Evolutionary conservation across 768 basidiomycete species (phyloP), one percentile per base, ranked within the genome.

Genomic region (Lactarius sp.): DNA sequence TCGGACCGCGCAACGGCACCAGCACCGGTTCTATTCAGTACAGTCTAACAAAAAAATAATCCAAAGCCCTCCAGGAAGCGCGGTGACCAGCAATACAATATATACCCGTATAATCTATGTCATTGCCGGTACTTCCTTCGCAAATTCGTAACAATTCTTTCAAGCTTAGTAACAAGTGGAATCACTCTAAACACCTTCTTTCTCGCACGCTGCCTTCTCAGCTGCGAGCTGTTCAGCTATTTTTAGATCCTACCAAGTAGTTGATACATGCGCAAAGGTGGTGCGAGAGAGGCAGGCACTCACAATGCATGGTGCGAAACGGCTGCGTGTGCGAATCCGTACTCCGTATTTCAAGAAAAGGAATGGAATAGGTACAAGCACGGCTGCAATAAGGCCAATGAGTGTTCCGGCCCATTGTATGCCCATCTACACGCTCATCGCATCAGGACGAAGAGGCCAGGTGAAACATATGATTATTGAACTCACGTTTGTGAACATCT

Each of bases 401-500:
- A 78, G 65, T 6, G 73, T 72, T 5, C 70, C 71, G 16, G 74
- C 74, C 75, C 77, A 76, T 49, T 71, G 61, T 36, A 60, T 50
- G 49, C 61, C 59, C 46, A 69, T 50, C 55, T 59, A 16, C 18
- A 22, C n/a, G 56, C 4, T 14, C 7, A 46, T 4, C 8, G 20
- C 18, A 33, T 59, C 39, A 59, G 39, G 6, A 41, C 16, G 14
- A 42, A 18, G 37, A 16, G 22, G 22, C 53, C 16, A 16, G 2
- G 42, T 16, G 27, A 18, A 34, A 22, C 31, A 64, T 50, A 71
- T 59, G 12, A 68, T 78, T 66, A 63, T 84, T 20, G 5, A 41
- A 56, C 61, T 4, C 18, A 62, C 61, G 5, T 77, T 78, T 3
- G 71, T 70, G 75, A 85, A 88, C 83, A 85, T 84, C 70, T 86